phyloP scores from a whole-genome alignment of 139 green algal genomes.

The Micractinium conductrix region DNA sequence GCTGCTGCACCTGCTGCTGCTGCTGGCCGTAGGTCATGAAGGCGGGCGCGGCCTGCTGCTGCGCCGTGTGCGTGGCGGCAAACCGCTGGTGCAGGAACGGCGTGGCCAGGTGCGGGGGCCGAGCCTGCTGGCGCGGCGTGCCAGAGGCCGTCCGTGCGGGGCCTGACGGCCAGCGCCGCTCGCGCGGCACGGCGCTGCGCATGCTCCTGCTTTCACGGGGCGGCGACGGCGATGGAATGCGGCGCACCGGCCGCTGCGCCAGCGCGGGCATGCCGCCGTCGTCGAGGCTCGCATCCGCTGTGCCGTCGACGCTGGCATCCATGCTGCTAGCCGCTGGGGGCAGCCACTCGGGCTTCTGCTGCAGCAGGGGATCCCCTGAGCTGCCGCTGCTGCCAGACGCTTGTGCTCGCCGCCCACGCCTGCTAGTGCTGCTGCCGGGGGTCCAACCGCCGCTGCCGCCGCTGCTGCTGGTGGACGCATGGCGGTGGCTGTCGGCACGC shows the following conservation, averaged over 20 bases:
- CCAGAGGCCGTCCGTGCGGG: too few species aligned
- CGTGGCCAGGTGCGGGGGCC: too few species aligned
- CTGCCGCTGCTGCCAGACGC: not conserved
- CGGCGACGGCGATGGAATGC: too few species aligned
- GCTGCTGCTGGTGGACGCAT: not conserved
- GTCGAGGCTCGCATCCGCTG: too few species aligned
- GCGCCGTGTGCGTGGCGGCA: too few species aligned
- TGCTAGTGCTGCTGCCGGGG: not conserved
- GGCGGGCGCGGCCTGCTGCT: not conserved
- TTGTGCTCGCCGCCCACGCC: not conserved
- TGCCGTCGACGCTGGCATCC: not conserved
- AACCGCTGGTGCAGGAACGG: too few species aligned
- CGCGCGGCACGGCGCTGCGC: too few species aligned
- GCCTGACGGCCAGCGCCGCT: too few species aligned
- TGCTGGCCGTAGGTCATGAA: slow-evolving; percentile 1
- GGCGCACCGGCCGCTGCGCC: too few species aligned
- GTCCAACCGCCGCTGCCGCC: not conserved
- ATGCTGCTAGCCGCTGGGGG: not conserved
- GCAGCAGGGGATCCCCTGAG: not conserved
- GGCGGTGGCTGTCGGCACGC: not conserved
- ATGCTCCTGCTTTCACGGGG: too few species aligned
- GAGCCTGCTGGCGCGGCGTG: too few species aligned
- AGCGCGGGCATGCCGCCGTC: too few species aligned
- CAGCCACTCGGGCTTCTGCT: not conserved
- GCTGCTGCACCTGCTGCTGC: slow-evolving; percentile 9